Evolutionary conservation across 2,329 filamentous ascomycete species (phyloP).

Genomic region (Colletotrichum sidae): DNA sequence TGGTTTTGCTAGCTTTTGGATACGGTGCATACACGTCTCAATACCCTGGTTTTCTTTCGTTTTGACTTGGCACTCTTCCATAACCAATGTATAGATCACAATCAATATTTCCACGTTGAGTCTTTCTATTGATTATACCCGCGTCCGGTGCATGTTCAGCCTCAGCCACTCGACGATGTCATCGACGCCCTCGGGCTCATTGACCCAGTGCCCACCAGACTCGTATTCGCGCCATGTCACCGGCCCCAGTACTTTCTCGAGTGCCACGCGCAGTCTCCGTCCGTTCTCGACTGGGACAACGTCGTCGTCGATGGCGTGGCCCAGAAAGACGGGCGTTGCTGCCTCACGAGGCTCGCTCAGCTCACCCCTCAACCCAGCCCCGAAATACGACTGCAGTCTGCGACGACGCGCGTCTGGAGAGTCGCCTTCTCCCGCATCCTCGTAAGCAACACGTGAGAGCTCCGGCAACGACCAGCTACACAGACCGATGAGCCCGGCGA

Average conservation of each 20-base stretch:
- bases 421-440: background rate
- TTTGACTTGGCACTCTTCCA: too few relatives aligned
- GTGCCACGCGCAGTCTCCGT: constrained; percentile 37
- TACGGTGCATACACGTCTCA: background rate
- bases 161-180: constrained; percentile 34
- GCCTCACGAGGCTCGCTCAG: background rate
- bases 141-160: background rate
- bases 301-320: constrained; percentile 44
- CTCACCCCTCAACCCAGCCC: background rate
- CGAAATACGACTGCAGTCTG: background rate
- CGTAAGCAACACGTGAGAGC: background rate
- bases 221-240: constrained; percentile 46
- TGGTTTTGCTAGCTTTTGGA: background rate
- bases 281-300: constrained; percentile 44
- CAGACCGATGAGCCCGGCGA: constrained; percentile 45
- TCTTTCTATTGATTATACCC: background rate
- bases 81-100: too few relatives aligned
- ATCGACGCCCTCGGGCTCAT: constrained; percentile 43
- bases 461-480: constrained; percentile 41
- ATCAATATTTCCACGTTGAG: background rate
- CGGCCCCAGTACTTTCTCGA: constrained; percentile 21
- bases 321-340: constrained; percentile 43
- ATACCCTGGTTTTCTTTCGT: background rate
- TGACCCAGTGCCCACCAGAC: constrained; percentile 44
- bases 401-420: background rate